phyloP scores from a whole-genome alignment of 1,284 basidiomycete species.

The Amylostereum areolatum region DNA sequence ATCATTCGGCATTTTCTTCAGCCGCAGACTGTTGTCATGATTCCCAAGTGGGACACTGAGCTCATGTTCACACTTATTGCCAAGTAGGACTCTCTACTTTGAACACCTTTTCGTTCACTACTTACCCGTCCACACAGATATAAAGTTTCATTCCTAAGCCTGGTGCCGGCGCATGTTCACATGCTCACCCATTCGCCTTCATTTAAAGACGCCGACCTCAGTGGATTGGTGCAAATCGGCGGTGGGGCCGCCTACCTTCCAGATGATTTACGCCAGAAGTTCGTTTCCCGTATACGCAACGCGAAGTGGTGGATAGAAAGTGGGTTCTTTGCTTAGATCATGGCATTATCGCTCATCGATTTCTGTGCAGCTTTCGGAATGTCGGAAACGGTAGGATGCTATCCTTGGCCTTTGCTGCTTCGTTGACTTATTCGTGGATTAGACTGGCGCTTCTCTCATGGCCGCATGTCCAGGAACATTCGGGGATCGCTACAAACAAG shows the following conservation, averaged over 20 bases:
- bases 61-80: constrained; percentile 34
- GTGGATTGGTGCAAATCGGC: constrained; percentile 36
- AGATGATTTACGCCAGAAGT: constrained; percentile 38
- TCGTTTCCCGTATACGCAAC: constrained; percentile 31
- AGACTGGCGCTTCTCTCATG: constrained; percentile 52
- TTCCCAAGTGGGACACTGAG: constrained; percentile 57
- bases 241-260: constrained; percentile 67
- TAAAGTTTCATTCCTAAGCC: constrained; percentile 44
- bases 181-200: constrained; percentile 55
- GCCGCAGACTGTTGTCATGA: constrained; percentile 43
- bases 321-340: constrained; percentile 17
- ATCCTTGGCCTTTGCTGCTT: neutral
- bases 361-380: constrained; percentile 62
- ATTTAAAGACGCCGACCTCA: constrained; percentile 45
- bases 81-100: constrained; percentile 28
- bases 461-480: constrained; percentile 41
- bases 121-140: constrained; percentile 4
- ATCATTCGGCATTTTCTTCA: constrained; percentile 43
- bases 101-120: neutral
- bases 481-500: constrained; percentile 33
- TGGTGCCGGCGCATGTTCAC: constrained; percentile 63
- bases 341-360: constrained; percentile 1
- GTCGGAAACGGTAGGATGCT: constrained; percentile 57
- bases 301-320: constrained; percentile 41
- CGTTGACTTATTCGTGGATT: constrained; percentile 1